Evolutionary conservation across 1,284 basidiomycete species (phyloP).

Genomic region (Meira nashicola): DNA sequence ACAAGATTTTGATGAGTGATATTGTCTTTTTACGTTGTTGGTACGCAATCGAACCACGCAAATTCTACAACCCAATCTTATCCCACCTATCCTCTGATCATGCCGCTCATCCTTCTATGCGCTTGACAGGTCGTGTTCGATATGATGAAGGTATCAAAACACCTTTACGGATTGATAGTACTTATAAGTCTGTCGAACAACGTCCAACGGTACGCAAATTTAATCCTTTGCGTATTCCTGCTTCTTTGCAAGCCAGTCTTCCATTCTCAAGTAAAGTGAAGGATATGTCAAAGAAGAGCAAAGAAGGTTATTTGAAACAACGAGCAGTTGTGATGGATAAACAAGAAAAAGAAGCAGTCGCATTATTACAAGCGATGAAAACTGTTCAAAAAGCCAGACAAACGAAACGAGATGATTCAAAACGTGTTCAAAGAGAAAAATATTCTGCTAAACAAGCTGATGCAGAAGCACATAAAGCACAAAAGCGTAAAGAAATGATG

Average conservation of each 20-base stretch:
- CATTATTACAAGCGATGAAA: conserved; percentile 89
- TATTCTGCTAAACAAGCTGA: conserved; percentile 6
- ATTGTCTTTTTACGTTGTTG: conserved; percentile 93
- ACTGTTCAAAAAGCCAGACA: conserved; percentile 86
- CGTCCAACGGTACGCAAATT: conserved; percentile 70
- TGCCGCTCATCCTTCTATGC: conserved; percentile 66
- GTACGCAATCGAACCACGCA: conserved; percentile 90
- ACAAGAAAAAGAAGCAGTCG: conserved; percentile 86
- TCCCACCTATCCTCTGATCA: conserved; percentile 63
- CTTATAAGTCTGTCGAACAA: conserved; percentile 70
- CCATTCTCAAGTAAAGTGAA: conserved; percentile 92
- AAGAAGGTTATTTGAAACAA: conserved; percentile 59
- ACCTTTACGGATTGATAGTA: conserved; percentile 72
- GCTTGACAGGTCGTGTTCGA: conserved; percentile 86
- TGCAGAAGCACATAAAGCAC: conserved; percentile 11
- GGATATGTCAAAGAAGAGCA: conserved; percentile 67
- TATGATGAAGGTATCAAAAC: conserved; percentile 77
- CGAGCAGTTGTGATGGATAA: conserved; percentile 84
- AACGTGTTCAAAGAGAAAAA: conserved; percentile 11
- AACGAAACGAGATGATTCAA: conserved; percentile 62
- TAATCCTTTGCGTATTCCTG: conserved; percentile 82
- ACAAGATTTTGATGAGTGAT: conserved; percentile 94
- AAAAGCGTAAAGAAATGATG: conserved; percentile 46
- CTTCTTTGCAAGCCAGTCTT: conserved; percentile 78
- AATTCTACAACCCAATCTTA: conserved; percentile 95